Percentiles rank a stretch among this genome's conserved stretches.
Evolutionary conservation across 179 eudicot genomes (phyloP).

Genomic region (Carnegiea gigantea): DNA sequence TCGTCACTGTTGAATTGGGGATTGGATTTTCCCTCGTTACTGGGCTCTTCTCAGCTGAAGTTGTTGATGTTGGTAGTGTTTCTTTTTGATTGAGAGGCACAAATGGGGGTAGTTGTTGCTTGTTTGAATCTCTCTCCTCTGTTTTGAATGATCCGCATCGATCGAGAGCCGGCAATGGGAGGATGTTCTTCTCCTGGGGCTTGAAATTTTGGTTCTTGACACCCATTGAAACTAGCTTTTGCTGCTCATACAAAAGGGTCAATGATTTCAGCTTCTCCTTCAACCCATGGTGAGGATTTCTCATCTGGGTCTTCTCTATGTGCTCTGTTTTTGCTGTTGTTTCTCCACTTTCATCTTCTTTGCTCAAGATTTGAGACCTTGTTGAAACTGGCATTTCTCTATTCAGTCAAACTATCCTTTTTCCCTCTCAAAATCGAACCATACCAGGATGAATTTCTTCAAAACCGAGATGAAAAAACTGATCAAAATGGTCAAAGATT

Average conservation of each 20-base stretch:
- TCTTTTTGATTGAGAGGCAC: slow-evolving; percentile 15
- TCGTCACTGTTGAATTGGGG: slow-evolving; percentile 43
- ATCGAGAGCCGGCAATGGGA: slow-evolving; percentile 21
- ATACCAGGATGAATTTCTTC: slow-evolving; percentile 39
- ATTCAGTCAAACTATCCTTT: slow-evolving; percentile 17
- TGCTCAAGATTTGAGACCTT: slow-evolving; percentile 56
- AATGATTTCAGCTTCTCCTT: slow-evolving; percentile 81
- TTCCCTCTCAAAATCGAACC: slow-evolving; percentile 28
- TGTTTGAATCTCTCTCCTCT: slow-evolving; percentile 17
- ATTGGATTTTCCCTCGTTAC: slow-evolving; percentile 45
- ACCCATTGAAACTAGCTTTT: slow-evolving; percentile 49
- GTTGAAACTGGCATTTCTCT: slow-evolving; percentile 77
- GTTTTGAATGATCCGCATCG: slow-evolving; percentile 27
- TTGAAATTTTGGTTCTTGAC: slow-evolving; percentile 35
- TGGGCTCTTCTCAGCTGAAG: slow-evolving; percentile 11
- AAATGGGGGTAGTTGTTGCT: slow-evolving; percentile 26
- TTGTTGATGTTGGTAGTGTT: slow-evolving; percentile 3
- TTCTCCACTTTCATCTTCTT: slow-evolving; percentile 35
- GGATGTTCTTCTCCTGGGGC: slow-evolving; percentile 28
- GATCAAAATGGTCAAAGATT: slow-evolving; percentile 8
- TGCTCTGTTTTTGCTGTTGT: slow-evolving; percentile 23
- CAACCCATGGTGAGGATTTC: slow-evolving; percentile 81
- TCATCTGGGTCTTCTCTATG: slow-evolving; percentile 34
- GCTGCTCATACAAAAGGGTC: slow-evolving; percentile 75
- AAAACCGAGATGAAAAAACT: slow-evolving; percentile 31